Base-by-base conservation (phyloP, 768 basidiomycete species). In the Plicaturopsis crispa region DNA sequence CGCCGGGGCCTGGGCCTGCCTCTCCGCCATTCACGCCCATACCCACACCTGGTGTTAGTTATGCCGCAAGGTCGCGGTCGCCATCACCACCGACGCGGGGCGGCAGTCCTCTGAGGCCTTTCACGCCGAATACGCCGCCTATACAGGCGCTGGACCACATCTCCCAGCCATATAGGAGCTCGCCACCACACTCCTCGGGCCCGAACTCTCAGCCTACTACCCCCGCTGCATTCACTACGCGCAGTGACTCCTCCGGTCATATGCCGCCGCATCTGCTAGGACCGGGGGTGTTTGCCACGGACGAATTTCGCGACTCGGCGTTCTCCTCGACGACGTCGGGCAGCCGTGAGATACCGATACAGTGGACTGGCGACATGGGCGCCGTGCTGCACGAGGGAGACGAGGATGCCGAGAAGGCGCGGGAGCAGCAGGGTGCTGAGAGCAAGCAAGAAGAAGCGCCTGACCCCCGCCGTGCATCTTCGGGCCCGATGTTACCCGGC, bases 341-440 rank as follows among this genome's bases (percentile, higher is more conserved):
- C 35, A 69, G 62, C 37, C 58, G 57, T 12, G 72, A 82, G 22
- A 62, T 75, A 30, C 75, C 79, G 3, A 73, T 80, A 36, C 71
- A 73, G 38, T 84, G 79, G 80, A 73, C 72, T 4, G 80, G 79
- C 4, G 26, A 28, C 26, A 8, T 14, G 14, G 26, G 14, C 10
- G 26, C 26, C 14, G 14, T 14, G 14, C 8, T 8, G 8, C 14
- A 8, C 8, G 26, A 8, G 26, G 26, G 26, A 8, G 14, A 28
- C 8, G 34, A 17, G 0, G 42, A 31, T 16, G 39, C 39, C 18
- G 46, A 54, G 5, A 17, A 21, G 11, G 35, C 33, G 11, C 18
- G 16, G n/a, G 19, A 17, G 11, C 4, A 10, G 10, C 8, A 13
- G 19, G 12, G 12, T 34, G 8, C 22, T 7, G 30, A 14, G n/a